Conservation (phyloP, 2,329 filamentous ascomycete genomes). For the Cladosporium sp. region DNA sequence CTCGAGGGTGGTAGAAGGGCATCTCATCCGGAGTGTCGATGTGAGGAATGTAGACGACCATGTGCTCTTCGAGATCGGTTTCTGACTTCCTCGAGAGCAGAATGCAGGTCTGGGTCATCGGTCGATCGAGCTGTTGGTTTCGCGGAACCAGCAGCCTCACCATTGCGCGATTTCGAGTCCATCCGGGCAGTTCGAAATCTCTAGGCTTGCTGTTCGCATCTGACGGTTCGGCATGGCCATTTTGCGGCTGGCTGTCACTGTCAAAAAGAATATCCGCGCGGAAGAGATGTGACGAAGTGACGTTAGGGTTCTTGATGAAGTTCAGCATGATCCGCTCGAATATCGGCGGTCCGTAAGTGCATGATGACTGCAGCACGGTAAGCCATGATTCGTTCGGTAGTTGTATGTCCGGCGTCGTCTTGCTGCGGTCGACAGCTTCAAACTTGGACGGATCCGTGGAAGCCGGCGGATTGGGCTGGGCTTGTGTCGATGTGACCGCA, state of each 20-base stretch:
- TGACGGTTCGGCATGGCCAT: no score
- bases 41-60: conserved; percentile 78
- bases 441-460: conserved; percentile 18
- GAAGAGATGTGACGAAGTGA: conserved; percentile 72
- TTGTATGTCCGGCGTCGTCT: conserved; percentile 13
- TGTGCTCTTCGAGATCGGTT: conserved; percentile 34
- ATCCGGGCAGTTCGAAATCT: conserved; percentile 21
- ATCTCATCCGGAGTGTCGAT: conserved; percentile 54
- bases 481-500: background rate
- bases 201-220: background rate
- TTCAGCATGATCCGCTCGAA: conserved; percentile 67
- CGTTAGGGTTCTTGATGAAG: conserved; percentile 70
- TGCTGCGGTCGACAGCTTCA: conserved; percentile 29
- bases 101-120: conserved; percentile 76
- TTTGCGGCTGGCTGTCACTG: conserved; percentile 20
- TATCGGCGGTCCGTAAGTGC: conserved; percentile 21
- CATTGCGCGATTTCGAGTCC: conserved; percentile 54
- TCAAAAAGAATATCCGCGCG: conserved; percentile 68
- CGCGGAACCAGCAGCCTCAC: conserved; percentile 75
- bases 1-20: conserved; percentile 82
- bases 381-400: conserved; percentile 25
- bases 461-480: background rate
- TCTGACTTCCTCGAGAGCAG: conserved; percentile 44
- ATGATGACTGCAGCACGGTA: conserved; percentile 20
- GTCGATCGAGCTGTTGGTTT: conserved; percentile 67